A percentile compares a stretch with the other conserved stretches of the same genome.
These are phyloP conservation scores for Phytophthora capsici DNA, from an alignment of 352 stramenopile genomes.

Conservation along the genomic window DNA sequence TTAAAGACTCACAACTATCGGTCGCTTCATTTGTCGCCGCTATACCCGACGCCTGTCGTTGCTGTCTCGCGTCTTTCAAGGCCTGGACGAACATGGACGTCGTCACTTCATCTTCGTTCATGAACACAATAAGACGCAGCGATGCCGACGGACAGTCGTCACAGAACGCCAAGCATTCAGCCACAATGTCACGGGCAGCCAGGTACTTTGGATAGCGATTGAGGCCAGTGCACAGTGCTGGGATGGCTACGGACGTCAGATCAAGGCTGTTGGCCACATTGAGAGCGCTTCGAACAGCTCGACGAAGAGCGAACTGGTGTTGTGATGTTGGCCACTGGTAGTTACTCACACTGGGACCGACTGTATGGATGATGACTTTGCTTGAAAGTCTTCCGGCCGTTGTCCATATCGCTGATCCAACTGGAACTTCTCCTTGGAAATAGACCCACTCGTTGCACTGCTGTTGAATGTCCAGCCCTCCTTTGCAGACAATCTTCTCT, in stretches of 20 bases:
- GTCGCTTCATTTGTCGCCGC: background rate
- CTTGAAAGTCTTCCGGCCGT: conserved; percentile 35
- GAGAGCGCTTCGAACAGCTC: conserved; percentile 19
- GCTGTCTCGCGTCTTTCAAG: conserved; percentile 22
- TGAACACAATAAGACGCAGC: conserved; percentile 26
- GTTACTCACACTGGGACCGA: conserved; percentile 34
- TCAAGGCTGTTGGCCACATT: conserved; percentile 12
- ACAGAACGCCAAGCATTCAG: conserved; percentile 32
- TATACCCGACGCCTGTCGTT: background rate
- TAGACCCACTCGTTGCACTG: conserved; percentile 33
- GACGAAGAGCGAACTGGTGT: conserved; percentile 15
- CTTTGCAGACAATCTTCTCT: conserved; percentile 33
- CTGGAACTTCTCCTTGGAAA: conserved; percentile 25
- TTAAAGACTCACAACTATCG: background rate
- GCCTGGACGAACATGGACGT: conserved; percentile 27
- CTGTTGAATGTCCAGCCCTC: conserved; percentile 35
- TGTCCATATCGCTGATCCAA: conserved; percentile 46
- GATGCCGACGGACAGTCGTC: conserved; percentile 1
- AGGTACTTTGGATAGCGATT: conserved; percentile 51
- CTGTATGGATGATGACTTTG: conserved; percentile 48
- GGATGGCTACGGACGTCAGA: conserved; percentile 41
- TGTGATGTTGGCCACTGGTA: conserved; percentile 6
- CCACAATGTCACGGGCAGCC: conserved; percentile 44
- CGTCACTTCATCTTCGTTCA: conserved; percentile 35
- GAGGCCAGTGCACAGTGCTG: conserved; percentile 45